phyloP scores from a whole-genome alignment of 2,329 filamentous ascomycete species.

The Bipolaris gigantea region DNA sequence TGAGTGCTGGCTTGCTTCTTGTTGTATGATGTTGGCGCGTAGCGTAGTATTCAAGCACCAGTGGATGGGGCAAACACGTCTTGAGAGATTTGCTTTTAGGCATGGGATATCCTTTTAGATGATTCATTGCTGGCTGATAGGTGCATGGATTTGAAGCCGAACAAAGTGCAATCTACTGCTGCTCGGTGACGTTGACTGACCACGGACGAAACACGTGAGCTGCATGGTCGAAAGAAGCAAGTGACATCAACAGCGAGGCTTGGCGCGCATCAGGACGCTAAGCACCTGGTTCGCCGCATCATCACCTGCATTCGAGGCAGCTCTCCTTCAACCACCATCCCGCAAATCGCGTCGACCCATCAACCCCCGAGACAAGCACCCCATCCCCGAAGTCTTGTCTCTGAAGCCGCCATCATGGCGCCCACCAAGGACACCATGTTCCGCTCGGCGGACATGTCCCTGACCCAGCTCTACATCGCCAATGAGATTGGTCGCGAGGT shows the following conservation, averaged over 20 bases:
- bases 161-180: not conserved
- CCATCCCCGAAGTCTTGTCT: constrained; percentile 26
- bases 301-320: constrained; percentile 30
- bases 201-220: not conserved
- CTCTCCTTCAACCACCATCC: constrained; percentile 36
- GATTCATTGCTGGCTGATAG: not conserved
- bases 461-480: constrained; percentile 99
- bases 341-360: constrained; percentile 22
- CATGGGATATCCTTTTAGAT: not conserved
- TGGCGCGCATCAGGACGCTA: constrained; percentile 12
- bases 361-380: constrained; percentile 30
- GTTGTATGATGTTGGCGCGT: constrained; percentile 1
- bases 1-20: not conserved
- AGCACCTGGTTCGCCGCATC: constrained; percentile 22
- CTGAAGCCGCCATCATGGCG: constrained; percentile 56
- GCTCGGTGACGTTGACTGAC: not conserved
- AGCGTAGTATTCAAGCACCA: not conserved
- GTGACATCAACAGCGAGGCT: constrained; percentile 13
- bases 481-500: constrained; percentile 99
- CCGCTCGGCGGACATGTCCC: constrained; percentile 99
- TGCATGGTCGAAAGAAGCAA: constrained; percentile 6
- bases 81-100: not conserved
- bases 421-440: constrained; percentile 85
- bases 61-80: not conserved
- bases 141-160: not conserved